A percentile compares a stretch with the other conserved stretches of the same genome.
Conservation (phyloP, 2,329 filamentous ascomycete genomes). For the Delphinella strobiligena region DNA sequence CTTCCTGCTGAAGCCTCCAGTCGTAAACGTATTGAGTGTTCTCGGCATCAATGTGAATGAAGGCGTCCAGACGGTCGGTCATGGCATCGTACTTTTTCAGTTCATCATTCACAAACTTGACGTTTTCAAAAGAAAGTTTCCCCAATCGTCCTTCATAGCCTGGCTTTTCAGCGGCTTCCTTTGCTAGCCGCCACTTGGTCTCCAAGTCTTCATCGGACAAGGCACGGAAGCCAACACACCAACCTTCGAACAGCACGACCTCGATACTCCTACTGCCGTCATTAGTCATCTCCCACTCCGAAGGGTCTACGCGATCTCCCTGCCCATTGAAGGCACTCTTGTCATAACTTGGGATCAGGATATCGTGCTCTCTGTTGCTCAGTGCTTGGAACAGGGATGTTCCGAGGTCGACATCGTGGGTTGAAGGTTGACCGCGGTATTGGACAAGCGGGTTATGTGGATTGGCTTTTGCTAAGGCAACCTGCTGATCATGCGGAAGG, state of each 20-base stretch:
- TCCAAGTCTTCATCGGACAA: conserved; percentile 43
- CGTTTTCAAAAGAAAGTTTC: conserved; percentile 41
- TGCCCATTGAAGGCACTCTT: conserved; percentile 66
- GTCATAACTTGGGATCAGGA: conserved; percentile 64
- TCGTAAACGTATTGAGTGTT: conserved; percentile 65
- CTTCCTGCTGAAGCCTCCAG: conserved; percentile 76
- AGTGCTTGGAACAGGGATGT: conserved; percentile 51
- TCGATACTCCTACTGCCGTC: conserved; percentile 33
- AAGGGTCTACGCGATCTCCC: conserved; percentile 58
- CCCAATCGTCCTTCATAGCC: conserved; percentile 41
- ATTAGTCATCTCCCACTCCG: conserved; percentile 50
- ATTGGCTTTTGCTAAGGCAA: conserved; percentile 50
- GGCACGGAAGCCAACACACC: conserved; percentile 75
- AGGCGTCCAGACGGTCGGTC: conserved; percentile 48
- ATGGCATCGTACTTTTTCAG: conserved; percentile 47
- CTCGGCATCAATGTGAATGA: conserved; percentile 61
- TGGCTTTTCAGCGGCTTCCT: conserved; percentile 32
- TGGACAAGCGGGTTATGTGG: conserved; percentile 65
- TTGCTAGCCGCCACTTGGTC: conserved; percentile 40
- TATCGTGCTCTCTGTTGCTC: conserved; percentile 36
- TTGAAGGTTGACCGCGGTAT: conserved; percentile 71
- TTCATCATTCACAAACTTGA: conserved; percentile 47
- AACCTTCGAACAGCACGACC: conserved; percentile 76
- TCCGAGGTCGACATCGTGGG: conserved; percentile 64
- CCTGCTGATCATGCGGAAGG: conserved; percentile 58